These are phyloP conservation scores for Phytophthora citrophthora DNA, from an alignment of 352 stramenopile genomes.

Conservation along the genomic window DNA sequence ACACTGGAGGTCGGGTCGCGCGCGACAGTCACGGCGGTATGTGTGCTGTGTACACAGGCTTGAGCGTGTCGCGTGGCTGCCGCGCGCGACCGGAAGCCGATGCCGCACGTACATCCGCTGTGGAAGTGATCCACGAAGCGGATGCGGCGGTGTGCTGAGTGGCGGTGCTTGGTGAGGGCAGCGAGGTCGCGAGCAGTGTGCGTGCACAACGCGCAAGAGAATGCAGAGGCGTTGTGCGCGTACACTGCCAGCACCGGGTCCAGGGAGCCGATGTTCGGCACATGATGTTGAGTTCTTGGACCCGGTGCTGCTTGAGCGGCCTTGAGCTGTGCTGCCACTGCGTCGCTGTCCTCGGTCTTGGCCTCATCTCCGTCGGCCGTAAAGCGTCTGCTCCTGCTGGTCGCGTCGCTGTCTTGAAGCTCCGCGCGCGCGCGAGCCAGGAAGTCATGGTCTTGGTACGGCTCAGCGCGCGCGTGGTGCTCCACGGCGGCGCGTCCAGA, in stretches of 20 bases:
- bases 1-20: neutral
- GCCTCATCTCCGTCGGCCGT: neutral
- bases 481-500: neutral
- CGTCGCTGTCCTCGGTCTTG: neutral
- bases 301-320: neutral
- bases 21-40: neutral
- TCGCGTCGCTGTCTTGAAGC: too few relatives aligned
- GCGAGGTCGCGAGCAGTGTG: neutral
- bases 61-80: neutral
- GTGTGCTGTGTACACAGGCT: neutral
- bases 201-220: slow-evolving; percentile 8
- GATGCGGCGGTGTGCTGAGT: too few relatives aligned
- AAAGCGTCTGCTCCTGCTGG: too few relatives aligned
- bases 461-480: neutral
- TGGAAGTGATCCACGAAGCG: slow-evolving; percentile 5
- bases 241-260: slow-evolving; percentile 11
- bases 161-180: neutral
- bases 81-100: slow-evolving; percentile 1
- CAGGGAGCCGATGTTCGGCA: neutral
- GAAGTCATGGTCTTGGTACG: neutral
- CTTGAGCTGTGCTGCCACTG: slow-evolving; percentile 10
- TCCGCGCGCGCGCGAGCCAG: too few relatives aligned
- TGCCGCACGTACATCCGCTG: slow-evolving; percentile 6
- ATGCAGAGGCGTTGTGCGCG: slow-evolving; percentile 14
- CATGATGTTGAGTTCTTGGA: too few relatives aligned